These are phyloP conservation scores for Pilaira anomala DNA, from an alignment of 192 early-diverging fungal species.

Conservation along the genomic window DNA sequence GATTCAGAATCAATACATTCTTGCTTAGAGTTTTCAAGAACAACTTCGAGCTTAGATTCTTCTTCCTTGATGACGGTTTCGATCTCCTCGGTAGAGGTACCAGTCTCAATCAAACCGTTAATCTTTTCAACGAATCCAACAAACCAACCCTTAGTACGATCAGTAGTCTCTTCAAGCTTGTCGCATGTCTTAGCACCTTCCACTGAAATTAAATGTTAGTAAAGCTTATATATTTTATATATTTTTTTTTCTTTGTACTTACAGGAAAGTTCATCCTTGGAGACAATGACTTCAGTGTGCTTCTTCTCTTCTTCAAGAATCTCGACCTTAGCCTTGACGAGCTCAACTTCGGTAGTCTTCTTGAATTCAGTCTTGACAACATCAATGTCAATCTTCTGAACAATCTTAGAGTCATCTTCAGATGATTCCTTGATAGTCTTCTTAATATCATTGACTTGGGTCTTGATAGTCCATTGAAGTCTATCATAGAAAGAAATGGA, in stretches of 20 bases:
- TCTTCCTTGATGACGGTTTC: constrained; percentile 7
- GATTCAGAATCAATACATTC: background rate
- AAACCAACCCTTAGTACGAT: constrained; percentile 6
- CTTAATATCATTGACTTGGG: background rate
- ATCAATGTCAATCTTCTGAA: background rate
- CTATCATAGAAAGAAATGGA: background rate
- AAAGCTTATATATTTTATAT: background rate
- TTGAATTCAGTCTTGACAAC: constrained; percentile 1
- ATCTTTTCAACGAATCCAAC: background rate
- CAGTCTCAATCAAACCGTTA: background rate
- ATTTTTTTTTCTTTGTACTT: background rate
- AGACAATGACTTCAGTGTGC: background rate
- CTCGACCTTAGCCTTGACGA: background rate
- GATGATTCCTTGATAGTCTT: constrained; percentile 9
- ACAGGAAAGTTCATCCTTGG: too few relatives aligned
- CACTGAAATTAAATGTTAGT: background rate
- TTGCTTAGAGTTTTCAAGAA: constrained; percentile 8
- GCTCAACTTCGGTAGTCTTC: background rate
- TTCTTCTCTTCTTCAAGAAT: constrained; percentile 6
- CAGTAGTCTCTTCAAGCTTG: background rate
- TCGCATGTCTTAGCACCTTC: background rate
- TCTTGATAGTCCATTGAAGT: background rate
- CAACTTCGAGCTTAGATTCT: constrained; percentile 3
- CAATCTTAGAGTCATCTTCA: background rate
- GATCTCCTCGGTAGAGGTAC: constrained; percentile 6